phyloP scores from a whole-genome alignment of 2,329 filamentous ascomycete genomes.

The Calonectria hongkongensis region DNA sequence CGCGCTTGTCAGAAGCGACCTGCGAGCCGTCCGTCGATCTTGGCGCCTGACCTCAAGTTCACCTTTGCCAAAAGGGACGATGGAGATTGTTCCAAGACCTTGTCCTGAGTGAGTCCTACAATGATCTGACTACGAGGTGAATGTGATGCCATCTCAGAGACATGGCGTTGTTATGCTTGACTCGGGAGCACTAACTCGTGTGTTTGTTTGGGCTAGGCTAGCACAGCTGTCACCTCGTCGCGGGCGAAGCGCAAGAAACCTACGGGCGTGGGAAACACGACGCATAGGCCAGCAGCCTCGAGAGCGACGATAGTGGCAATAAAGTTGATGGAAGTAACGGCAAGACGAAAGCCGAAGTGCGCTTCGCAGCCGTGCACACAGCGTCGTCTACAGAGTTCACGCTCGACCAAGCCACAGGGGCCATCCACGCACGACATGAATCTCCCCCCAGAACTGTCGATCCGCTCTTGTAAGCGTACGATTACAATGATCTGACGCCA shows the following conservation, averaged over 20 bases:
- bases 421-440: slow-evolving; percentile 26
- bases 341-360: background rate
- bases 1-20: slow-evolving; percentile 36
- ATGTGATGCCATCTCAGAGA: slow-evolving; percentile 6
- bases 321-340: background rate
- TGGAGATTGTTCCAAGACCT: slow-evolving; percentile 31
- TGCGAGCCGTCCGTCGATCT: slow-evolving; percentile 34
- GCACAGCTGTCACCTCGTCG: slow-evolving; percentile 15
- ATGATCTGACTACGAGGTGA: slow-evolving; percentile 24
- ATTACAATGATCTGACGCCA: slow-evolving; percentile 6
- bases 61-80: slow-evolving; percentile 31
- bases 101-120: slow-evolving; percentile 33
- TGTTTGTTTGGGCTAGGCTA: slow-evolving; percentile 8
- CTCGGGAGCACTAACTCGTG: background rate
- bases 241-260: slow-evolving; percentile 14
- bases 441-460: slow-evolving; percentile 11
- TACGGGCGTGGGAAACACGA: slow-evolving; percentile 12
- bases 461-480: slow-evolving; percentile 15
- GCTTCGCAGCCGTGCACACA: slow-evolving; percentile 32
- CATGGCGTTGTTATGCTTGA: slow-evolving; percentile 1
- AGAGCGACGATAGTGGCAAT: background rate
- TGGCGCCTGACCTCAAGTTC: slow-evolving; percentile 33
- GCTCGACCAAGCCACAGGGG: slow-evolving; percentile 20
- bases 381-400: slow-evolving; percentile 25
- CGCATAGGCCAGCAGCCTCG: background rate